Evolutionary conservation across 2,329 filamentous ascomycete genomes (phyloP), one percentile per base, ranked within the genome.

Genomic region (Hymenoscyphus fructigenus): DNA sequence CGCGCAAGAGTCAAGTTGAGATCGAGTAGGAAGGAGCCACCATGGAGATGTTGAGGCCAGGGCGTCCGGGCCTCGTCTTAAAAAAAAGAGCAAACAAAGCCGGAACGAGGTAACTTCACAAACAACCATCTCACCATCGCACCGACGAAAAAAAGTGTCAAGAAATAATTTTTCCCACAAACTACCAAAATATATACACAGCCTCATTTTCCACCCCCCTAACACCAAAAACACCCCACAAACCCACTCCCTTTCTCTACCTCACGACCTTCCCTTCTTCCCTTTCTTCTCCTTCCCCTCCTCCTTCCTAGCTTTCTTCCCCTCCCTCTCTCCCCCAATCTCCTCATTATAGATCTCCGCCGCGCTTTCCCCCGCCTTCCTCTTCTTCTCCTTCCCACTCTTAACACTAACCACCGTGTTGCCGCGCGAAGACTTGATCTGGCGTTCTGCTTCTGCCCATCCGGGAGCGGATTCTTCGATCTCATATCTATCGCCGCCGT

Each of bases 401-500:
- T 93, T 95, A 63, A 98, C 87, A 75, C 91, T 93, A 32, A 97
- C 92, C 0, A 88, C 89, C 17, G 83, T 82, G 72, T 83, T 86
- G 58, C 82, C 80, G 60, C 84, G 82, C 10, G 80, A 73, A 63
- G 76, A 83, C 23, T 82, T 78, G 36, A 97, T 88, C 73, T 93
- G 89, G 75, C 90, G 89, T 78, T 97, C 93, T 0, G 88, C 88
- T 9, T 88, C 86, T 59, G 84, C 80, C 88, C 88, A 91, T 1
- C 82, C 86, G 0, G 84, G 83, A 0, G 82, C 82, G 38, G 85
- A 83, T 55, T 82, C 85, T 60, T 88, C 87, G 47, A 91, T 85
- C 75, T 90, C 88, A 71, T 88, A 90, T 70, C 86, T 88, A 60
- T 7, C 26, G 17, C n/a, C 15, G n/a, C 3, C 5, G n/a, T 50